Percentiles rank a stretch among this genome's conserved stretches.
These are phyloP conservation scores for Leishmania amazonensis DNA, from an alignment of 208 protist species.

Conservation along the genomic window DNA sequence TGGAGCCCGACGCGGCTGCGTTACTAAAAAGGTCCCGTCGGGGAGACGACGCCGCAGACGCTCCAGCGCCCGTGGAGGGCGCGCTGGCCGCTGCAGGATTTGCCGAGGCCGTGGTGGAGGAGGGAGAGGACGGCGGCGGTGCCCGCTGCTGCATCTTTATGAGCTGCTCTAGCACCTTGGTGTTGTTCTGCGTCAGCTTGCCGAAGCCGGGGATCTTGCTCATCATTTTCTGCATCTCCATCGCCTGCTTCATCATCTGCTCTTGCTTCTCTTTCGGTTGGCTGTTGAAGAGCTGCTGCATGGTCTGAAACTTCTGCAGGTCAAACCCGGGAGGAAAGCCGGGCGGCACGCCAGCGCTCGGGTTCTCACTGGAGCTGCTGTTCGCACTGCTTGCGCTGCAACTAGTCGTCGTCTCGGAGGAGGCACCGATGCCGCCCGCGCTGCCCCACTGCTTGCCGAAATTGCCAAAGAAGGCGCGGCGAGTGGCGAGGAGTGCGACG, in stretches of 20 bases:
- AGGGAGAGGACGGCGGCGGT: background rate
- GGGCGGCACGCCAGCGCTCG: background rate
- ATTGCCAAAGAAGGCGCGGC: slow-evolving; percentile 23
- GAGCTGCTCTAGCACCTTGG: slow-evolving; percentile 70
- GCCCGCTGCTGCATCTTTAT: slow-evolving; percentile 41
- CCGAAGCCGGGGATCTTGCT: slow-evolving; percentile 73
- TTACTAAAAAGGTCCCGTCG: slow-evolving; percentile 18
- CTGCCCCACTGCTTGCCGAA: slow-evolving; percentile 20
- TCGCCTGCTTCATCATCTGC: slow-evolving; percentile 83
- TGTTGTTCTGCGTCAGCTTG: slow-evolving; percentile 72
- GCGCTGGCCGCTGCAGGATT: background rate
- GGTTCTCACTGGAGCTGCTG: background rate
- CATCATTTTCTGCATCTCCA: slow-evolving; percentile 84
- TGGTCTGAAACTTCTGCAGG: slow-evolving; percentile 56
- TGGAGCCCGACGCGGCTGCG: background rate
- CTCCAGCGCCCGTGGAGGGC: background rate
- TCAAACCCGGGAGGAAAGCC: slow-evolving; percentile 63
- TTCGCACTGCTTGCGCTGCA: slow-evolving; percentile 9
- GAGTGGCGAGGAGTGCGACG: slow-evolving; percentile 4
- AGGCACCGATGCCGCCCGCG: background rate
- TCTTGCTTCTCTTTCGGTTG: slow-evolving; percentile 79
- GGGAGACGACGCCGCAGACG: background rate
- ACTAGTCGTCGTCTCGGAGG: background rate
- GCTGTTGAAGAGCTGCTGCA: slow-evolving; percentile 79
- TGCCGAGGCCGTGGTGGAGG: background rate